phyloP scores from a whole-genome alignment of 768 basidiomycete genomes.

The Russula emetica region DNA sequence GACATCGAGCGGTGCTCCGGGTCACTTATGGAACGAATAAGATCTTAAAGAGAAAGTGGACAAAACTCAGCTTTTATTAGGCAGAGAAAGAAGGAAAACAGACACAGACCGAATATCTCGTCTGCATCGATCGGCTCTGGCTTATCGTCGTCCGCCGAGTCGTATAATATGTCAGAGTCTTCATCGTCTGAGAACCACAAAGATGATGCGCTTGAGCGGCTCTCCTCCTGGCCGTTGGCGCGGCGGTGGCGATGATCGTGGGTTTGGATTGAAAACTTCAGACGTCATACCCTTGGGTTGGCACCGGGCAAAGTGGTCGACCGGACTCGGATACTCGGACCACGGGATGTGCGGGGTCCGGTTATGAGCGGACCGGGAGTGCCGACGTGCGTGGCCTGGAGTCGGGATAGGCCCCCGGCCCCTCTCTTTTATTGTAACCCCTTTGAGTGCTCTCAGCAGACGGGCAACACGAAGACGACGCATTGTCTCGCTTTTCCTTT shows the following conservation, averaged over 20 bases:
- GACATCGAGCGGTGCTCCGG: conserved; percentile 90
- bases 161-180: conserved; percentile 25
- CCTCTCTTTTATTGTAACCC: not conserved
- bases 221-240: conserved; percentile 42
- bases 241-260: conserved; percentile 66
- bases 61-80: not conserved
- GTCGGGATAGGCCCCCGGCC: too few relatives aligned
- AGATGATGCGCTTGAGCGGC: conserved; percentile 39
- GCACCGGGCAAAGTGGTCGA: not conserved
- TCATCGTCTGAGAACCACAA: conserved; percentile 52
- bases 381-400: too few relatives aligned
- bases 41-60: conserved; percentile 48
- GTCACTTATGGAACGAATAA: conserved; percentile 88
- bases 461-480: not conserved
- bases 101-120: conserved; percentile 78
- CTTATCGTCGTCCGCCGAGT: conserved; percentile 37
- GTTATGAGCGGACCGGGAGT: conserved; percentile 1
- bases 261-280: conserved; percentile 86
- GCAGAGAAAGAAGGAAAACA: not conserved
- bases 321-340: too few relatives aligned
- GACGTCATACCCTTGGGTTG: conserved; percentile 41
- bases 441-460: not conserved
- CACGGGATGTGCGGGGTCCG: not conserved
- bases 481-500: conserved; percentile 9
- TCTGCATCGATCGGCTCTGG: conserved; percentile 80